These are phyloP conservation scores for Neotropicomus parvogracilis DNA, from an alignment of 1,284 basidiomycete genomes.

Conservation along the genomic window DNA sequence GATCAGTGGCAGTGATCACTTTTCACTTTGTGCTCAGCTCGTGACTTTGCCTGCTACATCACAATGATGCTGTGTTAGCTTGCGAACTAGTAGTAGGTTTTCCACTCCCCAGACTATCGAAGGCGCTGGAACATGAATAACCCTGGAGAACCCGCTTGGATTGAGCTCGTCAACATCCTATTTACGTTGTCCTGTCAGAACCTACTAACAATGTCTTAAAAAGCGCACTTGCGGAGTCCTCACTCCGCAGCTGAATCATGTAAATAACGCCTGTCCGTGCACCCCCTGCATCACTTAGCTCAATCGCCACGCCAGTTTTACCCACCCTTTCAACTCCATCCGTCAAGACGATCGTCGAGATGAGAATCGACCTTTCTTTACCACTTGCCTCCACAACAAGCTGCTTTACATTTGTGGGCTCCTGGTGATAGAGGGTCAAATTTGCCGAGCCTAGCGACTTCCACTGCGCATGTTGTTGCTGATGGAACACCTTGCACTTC, in stretches of 20 bases:
- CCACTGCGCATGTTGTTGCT: constrained; percentile 96
- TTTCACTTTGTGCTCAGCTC: constrained; percentile 66
- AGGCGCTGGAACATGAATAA: no score
- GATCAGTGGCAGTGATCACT: constrained; percentile 85
- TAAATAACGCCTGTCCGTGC: constrained; percentile 93
- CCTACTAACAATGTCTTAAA: constrained; percentile 88
- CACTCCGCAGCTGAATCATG: constrained; percentile 93
- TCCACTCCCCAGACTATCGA: not conserved
- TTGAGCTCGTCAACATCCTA: not conserved
- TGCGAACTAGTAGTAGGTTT: constrained; percentile 15
- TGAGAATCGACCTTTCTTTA: constrained; percentile 73
- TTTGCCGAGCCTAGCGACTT: constrained; percentile 89
- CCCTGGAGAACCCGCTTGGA: no score
- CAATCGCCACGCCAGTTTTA: constrained; percentile 95
- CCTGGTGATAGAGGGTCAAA: constrained; percentile 82
- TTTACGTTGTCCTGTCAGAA: constrained; percentile 57
- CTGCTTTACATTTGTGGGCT: constrained; percentile 89
- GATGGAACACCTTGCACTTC: constrained; percentile 98
- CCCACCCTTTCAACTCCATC: constrained; percentile 98
- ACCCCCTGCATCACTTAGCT: constrained; percentile 83
- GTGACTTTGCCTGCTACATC: constrained; percentile 15
- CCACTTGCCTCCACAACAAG: constrained; percentile 91
- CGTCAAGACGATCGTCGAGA: constrained; percentile 92
- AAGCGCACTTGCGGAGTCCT: constrained; percentile 79
- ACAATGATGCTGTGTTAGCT: constrained; percentile 5